These are phyloP conservation scores for Xylaria scruposa DNA, from an alignment of 495 filamentous ascomycete species.

Conservation along the genomic window DNA sequence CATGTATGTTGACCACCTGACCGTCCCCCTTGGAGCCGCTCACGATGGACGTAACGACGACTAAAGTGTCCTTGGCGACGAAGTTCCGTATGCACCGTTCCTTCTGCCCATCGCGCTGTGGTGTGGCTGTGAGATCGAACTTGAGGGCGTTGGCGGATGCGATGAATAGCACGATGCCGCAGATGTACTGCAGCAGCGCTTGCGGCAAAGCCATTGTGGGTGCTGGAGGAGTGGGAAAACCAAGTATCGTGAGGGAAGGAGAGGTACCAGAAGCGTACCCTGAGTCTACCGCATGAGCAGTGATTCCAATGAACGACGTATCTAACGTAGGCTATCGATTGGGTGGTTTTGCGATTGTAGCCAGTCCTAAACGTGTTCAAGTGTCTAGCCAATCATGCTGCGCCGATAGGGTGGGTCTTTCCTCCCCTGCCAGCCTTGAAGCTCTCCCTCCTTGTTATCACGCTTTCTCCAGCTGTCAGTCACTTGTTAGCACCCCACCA, in stretches of 20 bases:
- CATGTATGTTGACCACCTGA: conserved; percentile 93
- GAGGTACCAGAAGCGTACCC: conserved; percentile 27
- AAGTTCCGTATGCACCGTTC: conserved; percentile 97
- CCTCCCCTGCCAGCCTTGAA: no score
- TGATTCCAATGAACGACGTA: conserved; percentile 2
- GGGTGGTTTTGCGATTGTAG: conserved; percentile 11
- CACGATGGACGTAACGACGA: conserved; percentile 96
- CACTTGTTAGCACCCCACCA: background rate
- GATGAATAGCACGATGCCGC: conserved; percentile 58
- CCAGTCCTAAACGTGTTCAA: conserved; percentile 40
- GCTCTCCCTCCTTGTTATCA: background rate
- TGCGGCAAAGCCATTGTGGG: conserved; percentile 45
- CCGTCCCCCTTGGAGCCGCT: conserved; percentile 88
- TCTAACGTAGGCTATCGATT: conserved; percentile 16
- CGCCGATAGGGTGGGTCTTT: background rate
- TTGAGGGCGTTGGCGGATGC: conserved; percentile 79
- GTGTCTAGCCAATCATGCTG: conserved; percentile 33
- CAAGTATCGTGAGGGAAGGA: conserved; percentile 23
- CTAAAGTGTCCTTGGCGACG: conserved; percentile 87
- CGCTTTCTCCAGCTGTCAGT: background rate
- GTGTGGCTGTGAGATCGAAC: conserved; percentile 84
- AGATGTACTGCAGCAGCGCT: conserved; percentile 52
- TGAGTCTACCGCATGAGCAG: conserved; percentile 12
- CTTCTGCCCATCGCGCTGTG: conserved; percentile 64
- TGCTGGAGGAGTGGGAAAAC: background rate